Evolutionary conservation across 2,329 filamentous ascomycete genomes (phyloP).

Genomic region (Harringtonia aguacate): DNA sequence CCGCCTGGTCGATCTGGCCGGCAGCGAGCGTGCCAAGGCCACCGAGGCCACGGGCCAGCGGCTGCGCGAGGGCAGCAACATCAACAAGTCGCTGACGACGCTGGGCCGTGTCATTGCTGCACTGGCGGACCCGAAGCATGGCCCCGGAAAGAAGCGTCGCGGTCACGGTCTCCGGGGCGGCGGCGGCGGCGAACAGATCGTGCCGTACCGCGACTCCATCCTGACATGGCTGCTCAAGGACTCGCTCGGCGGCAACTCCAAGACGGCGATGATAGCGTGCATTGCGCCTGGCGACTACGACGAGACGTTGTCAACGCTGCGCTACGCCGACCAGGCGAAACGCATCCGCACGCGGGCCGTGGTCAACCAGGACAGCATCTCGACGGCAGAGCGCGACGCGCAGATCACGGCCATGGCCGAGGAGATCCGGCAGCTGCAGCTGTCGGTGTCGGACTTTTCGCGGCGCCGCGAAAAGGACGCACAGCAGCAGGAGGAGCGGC

Average conservation of each 20-base stretch:
- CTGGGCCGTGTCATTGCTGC: constrained; percentile 93
- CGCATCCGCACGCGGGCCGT: constrained; percentile 88
- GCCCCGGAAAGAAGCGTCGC: constrained; percentile 36
- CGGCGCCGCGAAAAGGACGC: constrained; percentile 65
- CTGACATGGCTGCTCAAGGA: constrained; percentile 85
- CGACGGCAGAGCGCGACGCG: constrained; percentile 83
- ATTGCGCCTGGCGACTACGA: constrained; percentile 94
- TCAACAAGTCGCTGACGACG: constrained; percentile 97
- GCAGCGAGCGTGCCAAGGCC: constrained; percentile 87
- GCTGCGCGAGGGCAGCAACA: constrained; percentile 89
- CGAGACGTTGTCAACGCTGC: constrained; percentile 88
- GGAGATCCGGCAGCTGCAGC: constrained; percentile 78
- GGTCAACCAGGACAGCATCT: constrained; percentile 92
- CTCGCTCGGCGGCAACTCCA: constrained; percentile 89
- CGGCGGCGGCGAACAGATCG: constrained; percentile 50
- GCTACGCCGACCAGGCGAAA: constrained; percentile 96
- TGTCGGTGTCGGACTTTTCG: constrained; percentile 56
- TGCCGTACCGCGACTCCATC: constrained; percentile 88
- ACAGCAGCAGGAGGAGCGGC: constrained; percentile 60
- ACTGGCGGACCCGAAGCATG: constrained; percentile 67
- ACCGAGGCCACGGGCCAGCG: constrained; percentile 90
- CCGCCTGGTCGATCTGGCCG: constrained; percentile 86
- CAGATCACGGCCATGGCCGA: constrained; percentile 93
- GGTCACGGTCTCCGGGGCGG: constrained; percentile 24
- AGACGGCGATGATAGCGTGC: constrained; percentile 98